Conservation (phyloP, 768 basidiomycete genomes). For the Phylloporus sp. region DNA sequence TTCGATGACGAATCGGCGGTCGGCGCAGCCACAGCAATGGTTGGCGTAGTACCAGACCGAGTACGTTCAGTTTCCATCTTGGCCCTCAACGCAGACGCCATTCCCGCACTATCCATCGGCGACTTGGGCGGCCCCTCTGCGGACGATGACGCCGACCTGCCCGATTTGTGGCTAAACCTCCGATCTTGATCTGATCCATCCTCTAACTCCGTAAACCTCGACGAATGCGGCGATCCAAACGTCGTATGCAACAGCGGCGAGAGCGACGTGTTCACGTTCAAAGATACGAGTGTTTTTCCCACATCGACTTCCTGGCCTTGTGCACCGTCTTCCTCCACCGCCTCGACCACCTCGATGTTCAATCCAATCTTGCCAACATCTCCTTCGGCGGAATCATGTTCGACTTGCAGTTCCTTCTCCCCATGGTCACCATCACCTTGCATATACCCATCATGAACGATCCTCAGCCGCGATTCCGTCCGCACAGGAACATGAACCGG, state of each 20-base stretch:
- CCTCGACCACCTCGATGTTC: constrained; percentile 15
- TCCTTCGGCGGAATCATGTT: constrained; percentile 19
- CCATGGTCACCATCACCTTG: constrained; percentile 17
- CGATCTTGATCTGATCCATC: constrained; percentile 25
- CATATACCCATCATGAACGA: constrained; percentile 25
- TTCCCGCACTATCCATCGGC: constrained; percentile 13
- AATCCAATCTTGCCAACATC: not conserved
- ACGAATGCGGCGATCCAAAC: constrained; percentile 38
- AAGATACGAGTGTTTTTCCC: not conserved
- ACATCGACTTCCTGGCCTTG: constrained; percentile 9
- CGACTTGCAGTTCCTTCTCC: constrained; percentile 14
- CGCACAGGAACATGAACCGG: constrained; percentile 28
- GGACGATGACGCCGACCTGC: constrained; percentile 14
- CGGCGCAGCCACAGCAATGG: not conserved
- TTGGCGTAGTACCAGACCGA: not conserved
- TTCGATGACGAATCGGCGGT: not conserved
- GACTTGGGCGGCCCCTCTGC: constrained; percentile 12
- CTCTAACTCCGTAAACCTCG: constrained; percentile 27
- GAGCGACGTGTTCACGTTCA: constrained; percentile 8
- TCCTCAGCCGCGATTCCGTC: constrained; percentile 28
- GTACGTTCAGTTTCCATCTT: constrained; percentile 13
- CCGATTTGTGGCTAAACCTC: constrained; percentile 14
- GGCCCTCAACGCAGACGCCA: constrained; percentile 15
- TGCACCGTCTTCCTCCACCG: constrained; percentile 8
- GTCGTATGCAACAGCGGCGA: constrained; percentile 40